phyloP scores from a whole-genome alignment of 1,284 basidiomycete genomes.

The Sporisorium graminicola region DNA sequence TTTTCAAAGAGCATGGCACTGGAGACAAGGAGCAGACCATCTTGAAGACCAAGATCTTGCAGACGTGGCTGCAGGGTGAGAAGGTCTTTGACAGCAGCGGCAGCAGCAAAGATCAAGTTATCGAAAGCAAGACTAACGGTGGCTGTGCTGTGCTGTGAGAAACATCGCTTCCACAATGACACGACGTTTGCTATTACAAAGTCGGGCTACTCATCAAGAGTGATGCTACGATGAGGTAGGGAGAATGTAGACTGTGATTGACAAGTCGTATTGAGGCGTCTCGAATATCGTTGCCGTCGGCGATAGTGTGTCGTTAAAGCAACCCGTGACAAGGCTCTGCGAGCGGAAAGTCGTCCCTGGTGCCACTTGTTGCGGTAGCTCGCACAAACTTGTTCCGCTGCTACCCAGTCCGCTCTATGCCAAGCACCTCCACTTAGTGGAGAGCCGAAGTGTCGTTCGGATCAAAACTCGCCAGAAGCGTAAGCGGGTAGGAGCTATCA shows the following conservation, averaged over 20 bases:
- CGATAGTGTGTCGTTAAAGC: too few relatives aligned
- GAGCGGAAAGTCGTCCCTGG: neutral
- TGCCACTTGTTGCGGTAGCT: neutral
- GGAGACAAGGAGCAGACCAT: conserved; percentile 40
- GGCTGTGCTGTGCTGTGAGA: conserved; percentile 2
- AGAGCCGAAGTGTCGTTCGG: conserved; percentile 31
- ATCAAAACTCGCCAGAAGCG: conserved; percentile 24
- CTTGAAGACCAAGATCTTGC: conserved; percentile 39
- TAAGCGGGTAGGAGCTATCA: conserved; percentile 7
- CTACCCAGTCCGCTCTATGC: neutral
- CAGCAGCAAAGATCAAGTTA: neutral
- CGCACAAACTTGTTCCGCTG: neutral
- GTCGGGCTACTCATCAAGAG: neutral
- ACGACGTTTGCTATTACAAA: neutral
- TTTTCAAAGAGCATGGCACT: conserved; percentile 34
- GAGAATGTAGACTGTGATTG: neutral
- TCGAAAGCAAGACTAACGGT: neutral
- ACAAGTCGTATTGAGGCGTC: neutral
- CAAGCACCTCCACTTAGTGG: neutral
- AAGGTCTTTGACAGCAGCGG: conserved; percentile 33
- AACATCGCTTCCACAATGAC: neutral
- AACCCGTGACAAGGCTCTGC: neutral
- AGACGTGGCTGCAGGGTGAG: conserved; percentile 44
- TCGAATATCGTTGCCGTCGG: too few relatives aligned
- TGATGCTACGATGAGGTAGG: neutral